Evolutionary conservation across 1,284 basidiomycete genomes (phyloP), one percentile per base, ranked within the genome.

Genomic region (Gomphus bonarii): DNA sequence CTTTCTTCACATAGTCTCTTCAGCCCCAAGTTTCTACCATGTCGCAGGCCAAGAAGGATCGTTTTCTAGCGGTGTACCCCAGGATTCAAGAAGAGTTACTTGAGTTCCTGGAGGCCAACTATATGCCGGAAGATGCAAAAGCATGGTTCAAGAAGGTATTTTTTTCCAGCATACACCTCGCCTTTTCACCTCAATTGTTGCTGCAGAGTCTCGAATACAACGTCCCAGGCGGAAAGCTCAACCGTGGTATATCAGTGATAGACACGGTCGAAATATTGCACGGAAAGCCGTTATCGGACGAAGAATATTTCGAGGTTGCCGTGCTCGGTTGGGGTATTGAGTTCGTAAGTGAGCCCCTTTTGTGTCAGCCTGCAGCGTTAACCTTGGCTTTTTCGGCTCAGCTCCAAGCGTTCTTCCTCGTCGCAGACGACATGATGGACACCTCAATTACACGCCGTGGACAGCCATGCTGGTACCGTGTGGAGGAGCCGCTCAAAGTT

Each of bases 351-450:
- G 1, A 16, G 22, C 25, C 18, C 18, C 14, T 9, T 53, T 6
- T 16, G 12, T 40, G 35, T 35, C 49, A 22, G 16, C 35, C n/a
- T n/a, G n/a, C n/a, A n/a, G n/a, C n/a, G n/a, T n/a, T n/a, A n/a
- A n/a, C n/a, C n/a, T n/a, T n/a, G n/a, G n/a, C 31, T 36, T 36
- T 8, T 22, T 18, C 35, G 38, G 22, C 14, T 16, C 67, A 95
- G 91, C 81, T 98, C 14, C 97, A 99, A 86, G 93, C 94, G 0
- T 98, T 90, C 75, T 98, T 98, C 82, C 82, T 99, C 57, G 95
- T 99, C 57, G 84, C 93, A 22, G 95, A 99, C 72, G 95, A 99
- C 71, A 95, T 99, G 70, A 99, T 98, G 95, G 97, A 99, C 70
- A 72, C 80, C 25, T 91, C 87, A 52, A 84, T 97, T 65, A 99